Conservation (phyloP, 164 flowering plant genomes). For the Akebia trifoliata region DNA sequence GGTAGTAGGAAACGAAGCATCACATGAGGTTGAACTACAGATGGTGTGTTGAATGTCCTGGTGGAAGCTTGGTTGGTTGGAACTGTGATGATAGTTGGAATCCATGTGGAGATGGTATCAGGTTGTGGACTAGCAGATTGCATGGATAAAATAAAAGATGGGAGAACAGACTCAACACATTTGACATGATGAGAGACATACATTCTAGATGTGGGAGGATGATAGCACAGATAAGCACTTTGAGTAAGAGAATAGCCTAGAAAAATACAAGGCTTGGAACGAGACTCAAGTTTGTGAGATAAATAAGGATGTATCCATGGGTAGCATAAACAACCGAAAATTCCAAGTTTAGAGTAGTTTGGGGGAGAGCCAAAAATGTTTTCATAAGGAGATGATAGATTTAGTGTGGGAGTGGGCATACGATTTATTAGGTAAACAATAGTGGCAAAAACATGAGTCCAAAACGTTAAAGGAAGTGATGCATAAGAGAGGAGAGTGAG, state of each 20-base stretch:
- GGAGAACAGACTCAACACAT: no score
- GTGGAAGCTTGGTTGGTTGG: no score
- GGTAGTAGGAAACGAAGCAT: no score
- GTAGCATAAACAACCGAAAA: background rate
- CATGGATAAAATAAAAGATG: no score
- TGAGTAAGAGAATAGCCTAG: conserved; percentile 1
- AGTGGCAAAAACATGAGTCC: background rate
- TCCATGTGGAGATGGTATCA: no score
- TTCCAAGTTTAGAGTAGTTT: background rate
- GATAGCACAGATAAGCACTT: no score
- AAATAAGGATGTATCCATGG: background rate
- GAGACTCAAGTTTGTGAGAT: background rate
- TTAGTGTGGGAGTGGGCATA: background rate
- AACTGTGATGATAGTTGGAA: no score
- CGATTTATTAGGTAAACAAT: background rate
- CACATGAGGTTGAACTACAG: no score
- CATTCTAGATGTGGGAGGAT: no score
- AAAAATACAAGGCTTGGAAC: background rate
- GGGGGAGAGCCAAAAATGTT: background rate
- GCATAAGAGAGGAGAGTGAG: background rate
- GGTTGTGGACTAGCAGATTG: no score
- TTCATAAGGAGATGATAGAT: background rate
- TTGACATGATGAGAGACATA: no score
- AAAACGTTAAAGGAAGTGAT: background rate
- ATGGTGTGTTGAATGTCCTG: no score